These are phyloP conservation scores for Populus trichocarpa DNA, from an alignment of 441 rosid genomes.

Conservation along the genomic window DNA sequence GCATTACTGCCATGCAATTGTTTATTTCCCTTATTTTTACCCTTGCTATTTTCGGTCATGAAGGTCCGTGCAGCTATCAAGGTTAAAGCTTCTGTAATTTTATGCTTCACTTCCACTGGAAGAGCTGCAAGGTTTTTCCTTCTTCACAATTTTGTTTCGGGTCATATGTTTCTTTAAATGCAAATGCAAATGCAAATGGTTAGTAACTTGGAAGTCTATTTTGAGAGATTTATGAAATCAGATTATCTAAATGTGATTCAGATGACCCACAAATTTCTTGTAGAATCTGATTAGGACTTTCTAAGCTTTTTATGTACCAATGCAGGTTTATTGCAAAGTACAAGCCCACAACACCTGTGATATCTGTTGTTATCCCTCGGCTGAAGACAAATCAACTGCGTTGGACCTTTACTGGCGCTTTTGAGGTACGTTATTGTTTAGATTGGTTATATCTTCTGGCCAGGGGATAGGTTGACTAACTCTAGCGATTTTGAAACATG, in stretches of 20 bases:
- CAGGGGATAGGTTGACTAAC: not conserved
- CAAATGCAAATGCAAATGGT: not conserved
- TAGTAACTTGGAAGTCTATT: not conserved
- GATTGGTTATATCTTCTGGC: slow-evolving; percentile 2
- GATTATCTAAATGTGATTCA: not conserved
- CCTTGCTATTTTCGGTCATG: not conserved
- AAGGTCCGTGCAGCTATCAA: slow-evolving; percentile 79
- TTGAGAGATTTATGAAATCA: not conserved
- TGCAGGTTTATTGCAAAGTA: slow-evolving; percentile 83
- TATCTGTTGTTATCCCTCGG: slow-evolving; percentile 79
- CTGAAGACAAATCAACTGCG: slow-evolving; percentile 69
- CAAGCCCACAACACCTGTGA: slow-evolving; percentile 75
- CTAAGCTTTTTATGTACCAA: not conserved
- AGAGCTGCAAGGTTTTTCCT: slow-evolving; percentile 72
- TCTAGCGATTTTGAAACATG: not conserved
- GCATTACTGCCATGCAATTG: not conserved
- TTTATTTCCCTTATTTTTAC: not conserved
- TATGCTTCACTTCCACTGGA: slow-evolving; percentile 84
- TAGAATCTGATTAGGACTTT: not conserved
- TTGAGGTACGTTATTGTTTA: slow-evolving; percentile 46
- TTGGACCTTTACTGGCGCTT: slow-evolving; percentile 82
- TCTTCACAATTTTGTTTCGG: not conserved
- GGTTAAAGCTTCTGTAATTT: slow-evolving; percentile 73
- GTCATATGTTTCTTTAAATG: not conserved
- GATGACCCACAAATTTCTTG: not conserved